A percentile compares a stretch with the other conserved stretches of the same genome.
Conservation (phyloP, 352 stramenopile genomes). For the Phytophthora parvispora region DNA sequence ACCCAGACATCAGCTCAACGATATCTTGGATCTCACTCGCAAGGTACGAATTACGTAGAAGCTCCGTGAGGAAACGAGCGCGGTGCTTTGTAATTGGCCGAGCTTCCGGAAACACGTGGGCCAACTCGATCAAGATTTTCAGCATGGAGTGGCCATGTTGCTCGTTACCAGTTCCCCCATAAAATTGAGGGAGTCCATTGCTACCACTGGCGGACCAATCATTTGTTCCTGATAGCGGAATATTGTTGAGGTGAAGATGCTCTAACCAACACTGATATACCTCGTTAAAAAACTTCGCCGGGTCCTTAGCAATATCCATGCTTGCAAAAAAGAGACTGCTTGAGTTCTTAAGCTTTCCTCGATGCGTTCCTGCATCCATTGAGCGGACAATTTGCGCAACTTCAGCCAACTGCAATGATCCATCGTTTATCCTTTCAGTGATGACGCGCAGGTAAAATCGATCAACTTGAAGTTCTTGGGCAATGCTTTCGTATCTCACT, state of each 20-base stretch:
- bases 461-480: conserved; percentile 71
- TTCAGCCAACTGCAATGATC: conserved; percentile 67
- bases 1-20: conserved; percentile 66
- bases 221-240: conserved; percentile 42
- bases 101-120: conserved; percentile 66
- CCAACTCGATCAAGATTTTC: conserved; percentile 76
- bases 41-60: conserved; percentile 63
- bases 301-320: conserved; percentile 74
- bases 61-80: conserved; percentile 58
- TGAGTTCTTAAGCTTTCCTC: conserved; percentile 52
- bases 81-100: conserved; percentile 54
- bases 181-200: conserved; percentile 33
- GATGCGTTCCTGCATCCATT: conserved; percentile 51
- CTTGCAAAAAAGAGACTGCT: conserved; percentile 71
- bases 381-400: conserved; percentile 55
- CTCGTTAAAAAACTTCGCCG: conserved; percentile 75
- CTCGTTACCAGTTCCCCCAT: conserved; percentile 37
- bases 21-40: conserved; percentile 71
- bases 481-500: conserved; percentile 72
- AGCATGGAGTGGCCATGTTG: conserved; percentile 71
- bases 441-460: conserved; percentile 82
- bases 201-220: conserved; percentile 47
- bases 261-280: conserved; percentile 89
- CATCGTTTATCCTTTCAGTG: conserved; percentile 73
- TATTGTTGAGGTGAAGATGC: conserved; percentile 61